Base-by-base conservation (phyloP, 2,329 filamentous ascomycete genomes). In the Achaetomium macrosporum region DNA sequence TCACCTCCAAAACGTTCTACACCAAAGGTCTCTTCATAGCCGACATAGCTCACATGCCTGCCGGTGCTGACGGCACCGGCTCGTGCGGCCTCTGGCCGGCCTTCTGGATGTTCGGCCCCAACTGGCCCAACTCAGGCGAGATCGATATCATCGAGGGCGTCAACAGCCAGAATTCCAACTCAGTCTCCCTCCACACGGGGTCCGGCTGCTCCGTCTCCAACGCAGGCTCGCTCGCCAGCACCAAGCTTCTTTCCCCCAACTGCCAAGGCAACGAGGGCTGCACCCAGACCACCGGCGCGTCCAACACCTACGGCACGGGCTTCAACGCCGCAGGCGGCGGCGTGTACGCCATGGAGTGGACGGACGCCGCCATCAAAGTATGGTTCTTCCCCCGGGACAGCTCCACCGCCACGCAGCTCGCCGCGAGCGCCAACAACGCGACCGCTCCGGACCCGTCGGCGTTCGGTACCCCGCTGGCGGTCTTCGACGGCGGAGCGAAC, bases 101-200 rank as follows among this genome's bases (percentile, higher is more conserved):
- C 13, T 86, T 85, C 67, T 87, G 79, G 79, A 75, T 73, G 47
- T 76, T 88, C 33, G 87, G 86, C 15, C 73, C 76, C n/a, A 69
- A 78, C 63, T 91, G 88, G 88, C 88, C 88, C 1, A 66, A 66
- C 40, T 73, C 74, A 8, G 87, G 87, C 43, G 88, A 91, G 70
- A 87, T 92, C 62, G 88, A 92, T 66, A 86, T 91, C 62, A 81
- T 91, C 61, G 88, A 91, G 71, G 87, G 86, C 36, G 84, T 90
- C 60, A 88, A 89, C 71, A 71, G 74, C 19, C 77, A 82, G 56
- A 65, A 71, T 2, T 69, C 74, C 54, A 81, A 87, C 66, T 69
- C 75, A 42, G 75, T 90, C 69, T 84, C 86, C 33, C 75, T 93
- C 15, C 84, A 89, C 73, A 88, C 87, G 1, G 68, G 69, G 10